Evolutionary conservation across 2,329 filamentous ascomycete species (phyloP).

Genomic region (Diaporthe caulivora): DNA sequence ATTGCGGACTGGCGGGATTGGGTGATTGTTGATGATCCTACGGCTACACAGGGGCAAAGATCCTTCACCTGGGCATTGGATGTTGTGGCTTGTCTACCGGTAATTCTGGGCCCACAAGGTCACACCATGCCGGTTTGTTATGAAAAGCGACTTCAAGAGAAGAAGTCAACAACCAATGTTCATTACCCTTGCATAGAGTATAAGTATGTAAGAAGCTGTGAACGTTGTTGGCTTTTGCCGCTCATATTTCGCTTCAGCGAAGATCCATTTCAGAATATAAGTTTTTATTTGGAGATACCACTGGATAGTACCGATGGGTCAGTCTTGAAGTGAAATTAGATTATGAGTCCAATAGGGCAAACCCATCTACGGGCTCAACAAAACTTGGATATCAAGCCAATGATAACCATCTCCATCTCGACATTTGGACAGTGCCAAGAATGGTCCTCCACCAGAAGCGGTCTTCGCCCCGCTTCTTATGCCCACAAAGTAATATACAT

Average conservation of each 20-base stretch:
- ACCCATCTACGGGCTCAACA: neutral
- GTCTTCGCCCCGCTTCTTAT: too few relatives aligned
- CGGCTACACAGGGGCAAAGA: too few relatives aligned
- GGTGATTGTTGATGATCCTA: neutral
- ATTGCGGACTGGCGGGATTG: neutral
- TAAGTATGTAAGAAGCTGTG: neutral
- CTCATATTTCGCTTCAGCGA: neutral
- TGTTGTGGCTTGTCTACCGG: too few relatives aligned
- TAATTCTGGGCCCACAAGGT: too few relatives aligned
- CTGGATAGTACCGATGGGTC: neutral
- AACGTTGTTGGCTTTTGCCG: neutral
- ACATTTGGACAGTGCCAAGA: conserved; percentile 8
- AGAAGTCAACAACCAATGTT: too few relatives aligned
- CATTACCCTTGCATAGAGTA: too few relatives aligned
- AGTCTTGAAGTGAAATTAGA: neutral
- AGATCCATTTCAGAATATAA: neutral
- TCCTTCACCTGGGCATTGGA: too few relatives aligned
- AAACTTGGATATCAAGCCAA: neutral
- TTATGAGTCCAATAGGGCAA: neutral
- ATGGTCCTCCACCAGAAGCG: neutral
- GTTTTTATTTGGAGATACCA: neutral
- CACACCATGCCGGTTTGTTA: too few relatives aligned
- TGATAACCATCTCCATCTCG: neutral
- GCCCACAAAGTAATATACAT: too few relatives aligned
- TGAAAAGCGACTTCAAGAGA: too few relatives aligned